Evolutionary conservation across 345 rosid species (phyloP), one percentile per base, ranked within the genome.

Genomic region (Melastoma malabathricum): DNA sequence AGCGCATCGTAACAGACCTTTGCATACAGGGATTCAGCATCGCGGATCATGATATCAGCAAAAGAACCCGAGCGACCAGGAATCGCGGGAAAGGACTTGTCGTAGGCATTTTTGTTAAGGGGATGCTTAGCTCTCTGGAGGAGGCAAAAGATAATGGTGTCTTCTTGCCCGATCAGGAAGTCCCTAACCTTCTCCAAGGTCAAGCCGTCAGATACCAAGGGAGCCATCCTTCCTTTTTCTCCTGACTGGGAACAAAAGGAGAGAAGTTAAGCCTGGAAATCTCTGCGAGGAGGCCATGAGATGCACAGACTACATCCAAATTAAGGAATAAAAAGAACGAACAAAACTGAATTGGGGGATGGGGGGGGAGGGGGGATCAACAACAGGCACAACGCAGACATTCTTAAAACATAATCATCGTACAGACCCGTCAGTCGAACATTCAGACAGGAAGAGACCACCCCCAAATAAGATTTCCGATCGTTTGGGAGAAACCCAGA

Each of bases 111-210:
- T 43, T 72, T 49, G 58, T 90, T 90, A 15, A 64, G 51, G 0
- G 85, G 96, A 41, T 67, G 77, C 62, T 64, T 76, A 18, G 92
- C 76, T 71, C 98, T 77, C 68, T 86, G 94, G n/a, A 90, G 73
- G 45, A 86, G 68, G 61, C 69, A 59, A 65, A 81, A 83, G 23
- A 90, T 59, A 57, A 90, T 82, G 8, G 83, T 69, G 20, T 90
- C 96, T 69, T 90, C 98, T 64, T 86, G 94, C 60, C 88, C 78
- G 46, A 73, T 66, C 72, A 90, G 67, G 15, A 84, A 75, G 38
- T 79, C 75, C 17, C 98, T 72, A 18, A 82, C 73, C 19, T 59
- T 57, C 6, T 75, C 85, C 41, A 90, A 84, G 5, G 79, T 75
- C 59, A 71, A 50, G 4, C 5, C 63, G 23, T 3, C 55, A 18